Conservation (phyloP, 2,329 filamentous ascomycete species). For the Escovopsis weberi region DNA sequence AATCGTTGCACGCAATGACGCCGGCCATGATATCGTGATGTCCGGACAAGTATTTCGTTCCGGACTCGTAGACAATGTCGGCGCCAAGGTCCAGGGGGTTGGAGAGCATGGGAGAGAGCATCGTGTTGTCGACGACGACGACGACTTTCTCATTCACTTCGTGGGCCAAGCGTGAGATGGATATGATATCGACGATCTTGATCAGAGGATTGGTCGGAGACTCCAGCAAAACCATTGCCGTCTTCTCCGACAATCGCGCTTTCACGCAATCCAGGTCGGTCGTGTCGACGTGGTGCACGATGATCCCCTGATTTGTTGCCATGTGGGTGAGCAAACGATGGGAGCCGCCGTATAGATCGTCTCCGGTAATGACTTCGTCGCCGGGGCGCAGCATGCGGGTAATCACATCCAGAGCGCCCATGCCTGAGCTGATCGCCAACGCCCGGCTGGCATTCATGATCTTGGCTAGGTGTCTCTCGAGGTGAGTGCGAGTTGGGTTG, state of each 20-base stretch:
- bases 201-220: slow-evolving; percentile 96
- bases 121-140: slow-evolving; percentile 94
- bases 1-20: slow-evolving; percentile 81
- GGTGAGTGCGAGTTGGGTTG: slow-evolving; percentile 88
- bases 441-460: slow-evolving; percentile 93
- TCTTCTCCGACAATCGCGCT: slow-evolving; percentile 59
- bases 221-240: slow-evolving; percentile 88
- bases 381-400: slow-evolving; percentile 79
- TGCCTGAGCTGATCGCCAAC: slow-evolving; percentile 87
- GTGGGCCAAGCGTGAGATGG: slow-evolving; percentile 65
- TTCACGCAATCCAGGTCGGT: slow-evolving; percentile 60
- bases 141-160: slow-evolving; percentile 63
- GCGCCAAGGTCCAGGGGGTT: slow-evolving; percentile 91
- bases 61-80: slow-evolving; percentile 93
- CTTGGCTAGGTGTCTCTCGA: slow-evolving; percentile 94
- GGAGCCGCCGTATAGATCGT: slow-evolving; percentile 92
- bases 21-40: slow-evolving; percentile 99
- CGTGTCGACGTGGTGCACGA: slow-evolving; percentile 94
- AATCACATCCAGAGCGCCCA: slow-evolving; percentile 95
- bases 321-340: slow-evolving; percentile 89
- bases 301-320: slow-evolving; percentile 74
- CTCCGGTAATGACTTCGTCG: slow-evolving; percentile 93
- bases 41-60: slow-evolving; percentile 93
- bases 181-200: slow-evolving; percentile 86
- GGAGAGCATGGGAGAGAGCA: slow-evolving; percentile 88